phyloP scores from a whole-genome alignment of 306 rosid genomes.

The Cucurbita maxima region DNA sequence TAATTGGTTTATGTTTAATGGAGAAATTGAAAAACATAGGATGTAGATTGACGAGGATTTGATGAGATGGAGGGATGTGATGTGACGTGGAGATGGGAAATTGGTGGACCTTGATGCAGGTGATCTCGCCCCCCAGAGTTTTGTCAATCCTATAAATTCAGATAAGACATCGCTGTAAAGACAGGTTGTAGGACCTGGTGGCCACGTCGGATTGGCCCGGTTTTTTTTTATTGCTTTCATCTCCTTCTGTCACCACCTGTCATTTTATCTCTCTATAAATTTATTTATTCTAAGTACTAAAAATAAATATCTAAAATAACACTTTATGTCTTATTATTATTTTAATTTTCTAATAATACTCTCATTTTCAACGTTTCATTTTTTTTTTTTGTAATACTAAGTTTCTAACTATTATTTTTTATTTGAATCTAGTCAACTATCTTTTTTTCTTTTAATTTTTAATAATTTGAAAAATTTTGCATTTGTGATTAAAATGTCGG shows the following conservation, averaged over 20 bases:
- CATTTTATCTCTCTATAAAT: neutral
- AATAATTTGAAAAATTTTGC: no score
- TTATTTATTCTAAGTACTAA: neutral
- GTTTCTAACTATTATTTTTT: no score
- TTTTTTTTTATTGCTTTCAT: neutral
- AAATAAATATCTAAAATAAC: neutral
- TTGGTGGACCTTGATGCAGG: neutral
- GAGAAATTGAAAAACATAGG: no score
- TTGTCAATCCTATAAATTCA: neutral
- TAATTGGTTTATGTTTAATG: no score
- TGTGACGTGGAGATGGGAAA: neutral
- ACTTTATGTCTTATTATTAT: neutral
- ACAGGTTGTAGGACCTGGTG: neutral
- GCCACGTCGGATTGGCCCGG: neutral
- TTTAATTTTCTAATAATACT: no score
- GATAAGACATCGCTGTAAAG: slow-evolving; percentile 4
- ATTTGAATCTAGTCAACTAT: no score
- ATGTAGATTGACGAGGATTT: no score
- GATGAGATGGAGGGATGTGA: neutral
- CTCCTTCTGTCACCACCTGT: slow-evolving; percentile 1
- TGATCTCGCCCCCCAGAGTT: neutral
- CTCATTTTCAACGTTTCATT: no score
- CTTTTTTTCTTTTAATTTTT: no score
- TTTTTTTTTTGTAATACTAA: no score
- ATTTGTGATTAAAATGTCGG: no score